Conservation (phyloP, 176 grass and related monocot genomes). For the Zoysia pacifica region DNA sequence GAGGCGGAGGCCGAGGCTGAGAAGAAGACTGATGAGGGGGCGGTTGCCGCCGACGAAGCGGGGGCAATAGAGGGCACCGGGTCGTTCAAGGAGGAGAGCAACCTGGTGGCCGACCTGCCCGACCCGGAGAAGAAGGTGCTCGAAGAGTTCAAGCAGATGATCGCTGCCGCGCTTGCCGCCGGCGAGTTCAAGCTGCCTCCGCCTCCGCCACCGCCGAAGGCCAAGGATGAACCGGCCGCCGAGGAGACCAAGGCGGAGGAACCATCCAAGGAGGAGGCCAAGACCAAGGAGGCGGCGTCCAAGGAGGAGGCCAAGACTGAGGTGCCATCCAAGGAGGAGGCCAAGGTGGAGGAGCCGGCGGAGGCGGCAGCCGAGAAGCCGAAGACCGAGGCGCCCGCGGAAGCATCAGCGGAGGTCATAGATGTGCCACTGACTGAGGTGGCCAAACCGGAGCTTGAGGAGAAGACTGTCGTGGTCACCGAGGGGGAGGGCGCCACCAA, state of each 20-base stretch:
- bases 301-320: conserved; percentile 43
- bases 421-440: no score
- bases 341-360: conserved; percentile 36
- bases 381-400: conserved; percentile 35
- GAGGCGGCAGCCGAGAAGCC: no score
- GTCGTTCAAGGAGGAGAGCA: conserved; percentile 95
- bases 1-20: conserved; percentile 41
- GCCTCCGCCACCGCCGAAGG: conserved; percentile 46
- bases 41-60: conserved; percentile 31
- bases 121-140: conserved; percentile 91
- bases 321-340: conserved; percentile 38
- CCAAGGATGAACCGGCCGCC: conserved; percentile 52
- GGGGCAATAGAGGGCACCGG: conserved; percentile 41
- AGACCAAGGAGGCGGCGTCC: neutral
- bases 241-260: conserved; percentile 52
- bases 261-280: conserved; percentile 7
- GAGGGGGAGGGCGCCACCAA: conserved; percentile 63
- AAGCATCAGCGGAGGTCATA: conserved; percentile 19
- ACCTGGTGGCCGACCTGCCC: conserved; percentile 69
- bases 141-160: conserved; percentile 82
- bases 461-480: conserved; percentile 54
- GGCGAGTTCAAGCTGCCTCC: conserved; percentile 79
- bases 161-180: conserved; percentile 67
- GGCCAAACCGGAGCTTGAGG: conserved; percentile 30
- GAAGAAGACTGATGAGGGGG: conserved; percentile 42